These are phyloP conservation scores for Kuraishia hungarica DNA, from an alignment of 805 yeast species.

Conservation along the genomic window DNA sequence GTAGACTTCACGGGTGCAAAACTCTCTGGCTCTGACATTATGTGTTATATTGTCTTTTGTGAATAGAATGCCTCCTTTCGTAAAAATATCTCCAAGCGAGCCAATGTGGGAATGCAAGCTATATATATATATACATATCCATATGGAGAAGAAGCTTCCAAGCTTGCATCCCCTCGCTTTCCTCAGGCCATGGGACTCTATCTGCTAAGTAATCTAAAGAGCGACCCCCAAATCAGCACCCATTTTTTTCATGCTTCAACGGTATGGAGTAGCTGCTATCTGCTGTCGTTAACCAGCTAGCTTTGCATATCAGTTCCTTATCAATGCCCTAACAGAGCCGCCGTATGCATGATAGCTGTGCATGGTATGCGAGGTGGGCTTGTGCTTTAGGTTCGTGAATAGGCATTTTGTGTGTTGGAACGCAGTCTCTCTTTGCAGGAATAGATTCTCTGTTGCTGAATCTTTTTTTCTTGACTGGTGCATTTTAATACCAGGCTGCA, in stretches of 20 bases:
- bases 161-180: background rate
- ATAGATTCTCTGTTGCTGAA: background rate
- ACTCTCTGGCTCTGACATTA: background rate
- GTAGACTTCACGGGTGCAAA: conserved; percentile 13
- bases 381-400: background rate
- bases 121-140: background rate
- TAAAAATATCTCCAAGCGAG: too few species aligned
- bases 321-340: background rate
- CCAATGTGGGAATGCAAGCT: too few species aligned
- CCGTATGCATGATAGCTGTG: background rate
- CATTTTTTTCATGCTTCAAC: background rate
- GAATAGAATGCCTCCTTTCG: background rate
- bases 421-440: background rate
- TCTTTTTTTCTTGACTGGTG: too few species aligned
- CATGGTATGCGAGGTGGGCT: background rate
- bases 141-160: too few species aligned
- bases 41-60: background rate
- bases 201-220: background rate
- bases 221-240: background rate
- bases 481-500: too few species aligned
- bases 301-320: background rate
- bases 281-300: background rate
- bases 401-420: background rate
- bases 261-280: background rate
- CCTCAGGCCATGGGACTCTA: background rate